Evolutionary conservation across 495 filamentous ascomycete species (phyloP).

Genomic region (Talaromyces thailandensis): DNA sequence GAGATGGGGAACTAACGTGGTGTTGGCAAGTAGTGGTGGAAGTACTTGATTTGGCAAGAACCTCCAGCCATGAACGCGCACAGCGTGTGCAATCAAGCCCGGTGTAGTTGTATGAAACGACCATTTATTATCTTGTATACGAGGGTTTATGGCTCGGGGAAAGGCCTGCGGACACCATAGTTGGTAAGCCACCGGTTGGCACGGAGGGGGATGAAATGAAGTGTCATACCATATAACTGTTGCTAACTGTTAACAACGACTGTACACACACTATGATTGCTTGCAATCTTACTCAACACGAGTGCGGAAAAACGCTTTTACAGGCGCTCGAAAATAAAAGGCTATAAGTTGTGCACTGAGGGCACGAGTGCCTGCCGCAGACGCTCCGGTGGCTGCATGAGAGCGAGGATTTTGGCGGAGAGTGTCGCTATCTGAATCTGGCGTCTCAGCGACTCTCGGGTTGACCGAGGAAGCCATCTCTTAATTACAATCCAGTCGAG

Average conservation of each 20-base stretch:
- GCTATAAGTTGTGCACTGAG: conserved; percentile 69
- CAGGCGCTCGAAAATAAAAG: conserved; percentile 83
- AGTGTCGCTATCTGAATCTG: background rate
- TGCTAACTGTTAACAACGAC: conserved; percentile 16
- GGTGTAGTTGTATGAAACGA: conserved; percentile 70
- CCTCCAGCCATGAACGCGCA: conserved; percentile 72
- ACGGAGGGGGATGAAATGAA: background rate
- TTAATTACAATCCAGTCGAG: background rate
- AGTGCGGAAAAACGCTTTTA: conserved; percentile 83
- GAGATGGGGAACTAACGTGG: conserved; percentile 34
- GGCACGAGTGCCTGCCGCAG: conserved; percentile 73
- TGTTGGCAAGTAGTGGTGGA: conserved; percentile 78
- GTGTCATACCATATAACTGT: conserved; percentile 49
- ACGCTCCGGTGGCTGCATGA: conserved; percentile 66
- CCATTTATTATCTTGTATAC: conserved; percentile 46
- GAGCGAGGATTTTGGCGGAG: conserved; percentile 41
- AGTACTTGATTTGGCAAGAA: conserved; percentile 84
- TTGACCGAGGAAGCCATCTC: background rate
- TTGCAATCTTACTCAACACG: conserved; percentile 65
- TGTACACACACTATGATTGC: background rate
- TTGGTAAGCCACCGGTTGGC: background rate
- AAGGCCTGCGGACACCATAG: conserved; percentile 38
- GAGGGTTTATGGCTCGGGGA: conserved; percentile 60
- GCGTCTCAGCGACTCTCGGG: background rate
- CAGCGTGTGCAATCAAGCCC: conserved; percentile 67